A percentile compares a stretch with the other conserved stretches of the same genome.
Evolutionary conservation across 2,329 filamentous ascomycete genomes (phyloP).

Genomic region (Metarhizium humberi): DNA sequence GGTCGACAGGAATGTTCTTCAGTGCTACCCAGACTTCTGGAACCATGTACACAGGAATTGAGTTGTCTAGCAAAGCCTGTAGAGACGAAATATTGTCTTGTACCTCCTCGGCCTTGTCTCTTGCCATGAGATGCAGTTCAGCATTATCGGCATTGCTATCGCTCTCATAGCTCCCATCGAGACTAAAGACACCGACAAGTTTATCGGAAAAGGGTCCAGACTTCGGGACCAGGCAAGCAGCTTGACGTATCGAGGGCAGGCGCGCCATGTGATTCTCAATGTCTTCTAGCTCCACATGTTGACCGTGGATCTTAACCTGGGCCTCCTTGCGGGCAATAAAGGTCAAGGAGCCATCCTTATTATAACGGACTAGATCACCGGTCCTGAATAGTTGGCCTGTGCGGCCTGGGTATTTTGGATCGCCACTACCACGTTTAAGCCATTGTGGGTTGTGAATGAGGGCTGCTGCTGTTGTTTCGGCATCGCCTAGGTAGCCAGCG

Average conservation of each 20-base stretch:
- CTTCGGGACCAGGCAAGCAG: constrained; percentile 1
- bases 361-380: constrained; percentile 16
- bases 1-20: neutral
- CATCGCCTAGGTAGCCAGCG: constrained; percentile 13
- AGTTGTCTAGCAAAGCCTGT: neutral
- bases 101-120: neutral
- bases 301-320: constrained; percentile 48
- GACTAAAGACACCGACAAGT: constrained; percentile 7
- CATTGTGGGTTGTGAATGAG: constrained; percentile 8
- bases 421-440: constrained; percentile 5
- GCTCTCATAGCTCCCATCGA: neutral
- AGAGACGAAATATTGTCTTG: neutral
- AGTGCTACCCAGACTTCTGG: neutral
- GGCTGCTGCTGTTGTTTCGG: constrained; percentile 3
- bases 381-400: constrained; percentile 13
- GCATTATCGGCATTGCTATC: neutral
- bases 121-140: neutral
- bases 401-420: neutral
- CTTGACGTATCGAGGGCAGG: neutral
- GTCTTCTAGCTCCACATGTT: constrained; percentile 34
- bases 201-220: constrained; percentile 2
- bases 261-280: constrained; percentile 10
- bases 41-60: neutral
- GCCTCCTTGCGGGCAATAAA: constrained; percentile 42
- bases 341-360: constrained; percentile 24